Evolutionary conservation across 2,329 filamentous ascomycete genomes (phyloP).

Genomic region (Xylaria digitata): DNA sequence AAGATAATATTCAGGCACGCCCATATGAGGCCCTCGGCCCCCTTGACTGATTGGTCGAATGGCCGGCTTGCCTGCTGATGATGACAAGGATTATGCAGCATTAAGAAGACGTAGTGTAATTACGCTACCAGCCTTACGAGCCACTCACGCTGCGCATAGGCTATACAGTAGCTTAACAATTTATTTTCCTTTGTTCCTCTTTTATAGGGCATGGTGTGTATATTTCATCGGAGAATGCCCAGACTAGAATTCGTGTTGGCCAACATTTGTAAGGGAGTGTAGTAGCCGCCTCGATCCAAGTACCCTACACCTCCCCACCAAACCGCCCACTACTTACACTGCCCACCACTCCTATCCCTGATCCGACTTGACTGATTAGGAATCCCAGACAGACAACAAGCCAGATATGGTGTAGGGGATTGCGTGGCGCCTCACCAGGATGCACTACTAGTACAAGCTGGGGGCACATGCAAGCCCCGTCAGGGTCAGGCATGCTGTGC

Average conservation of each 20-base stretch:
- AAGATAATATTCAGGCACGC: slow-evolving; percentile 23
- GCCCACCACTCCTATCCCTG: no score
- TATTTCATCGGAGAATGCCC: background rate
- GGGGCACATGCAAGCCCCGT: slow-evolving; percentile 9
- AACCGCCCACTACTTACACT: no score
- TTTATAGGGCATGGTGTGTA: background rate
- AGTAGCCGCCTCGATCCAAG: no score
- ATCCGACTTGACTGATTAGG: no score
- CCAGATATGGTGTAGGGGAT: background rate
- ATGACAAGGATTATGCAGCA: slow-evolving; percentile 16
- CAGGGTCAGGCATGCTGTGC: slow-evolving; percentile 1
- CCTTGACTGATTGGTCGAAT: slow-evolving; percentile 22
- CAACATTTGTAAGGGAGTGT: no score
- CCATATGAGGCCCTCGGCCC: background rate
- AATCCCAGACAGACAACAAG: background rate
- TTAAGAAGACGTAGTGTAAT: slow-evolving; percentile 17
- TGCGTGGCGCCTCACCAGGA: slow-evolving; percentile 8
- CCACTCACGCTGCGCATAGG: background rate
- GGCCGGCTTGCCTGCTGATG: slow-evolving; percentile 15
- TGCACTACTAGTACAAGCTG: no score
- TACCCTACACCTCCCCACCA: no score
- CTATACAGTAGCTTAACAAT: no score
- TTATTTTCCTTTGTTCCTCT: background rate
- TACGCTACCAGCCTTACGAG: slow-evolving; percentile 34
- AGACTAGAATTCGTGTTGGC: background rate